Base-by-base conservation (phyloP, 176 grass and related monocot genomes). In the Ensete glaucum region DNA sequence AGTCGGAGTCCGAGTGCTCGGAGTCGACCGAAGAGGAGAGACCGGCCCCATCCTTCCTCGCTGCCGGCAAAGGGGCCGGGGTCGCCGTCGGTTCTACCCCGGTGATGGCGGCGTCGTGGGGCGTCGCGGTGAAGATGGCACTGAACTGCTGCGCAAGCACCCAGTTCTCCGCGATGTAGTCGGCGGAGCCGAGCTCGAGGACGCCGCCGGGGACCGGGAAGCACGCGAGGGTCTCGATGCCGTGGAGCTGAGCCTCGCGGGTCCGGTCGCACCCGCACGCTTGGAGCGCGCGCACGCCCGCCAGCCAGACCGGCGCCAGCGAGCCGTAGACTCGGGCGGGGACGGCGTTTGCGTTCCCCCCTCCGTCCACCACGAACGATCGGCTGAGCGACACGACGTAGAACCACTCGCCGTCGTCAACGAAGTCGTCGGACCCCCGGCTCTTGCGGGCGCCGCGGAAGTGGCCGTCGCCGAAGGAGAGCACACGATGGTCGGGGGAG, bases 401-500 rank as follows among this genome's bases (percentile, higher is more conserved):
- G 67, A 69, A 69, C 67, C 67, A 69, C 67, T 69, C 67, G 25
- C 25, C 29, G 9, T 69, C 67, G 24, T 69, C 67, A 1, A 9
- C 67, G 67, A 15, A 23, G 25, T 43, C 67, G 67, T 16, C 16
- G 11, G 24, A 15, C 3, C 16, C 29, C 2, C 15, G 25, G 25
- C 6, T 27, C 25, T 76, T 64, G 11, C 20, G 43, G 2, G 54
- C 58, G 8, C 66, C 66, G 51, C 52, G 79, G 83, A 76, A 85
- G 65, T 85, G 70, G 0, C 83, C 83, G 11, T 77, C 83, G 1
- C 78, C 83, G 68, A 69, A 85, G 15, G 72, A 49, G 50, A 85
- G 83, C 12, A 76, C 52, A 6, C 14, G 48, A 6, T 22, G 52
- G 2, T 52, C 43, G 26, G 29, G 25, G 16, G 74, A 54, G 27